Conservation (phyloP, 2,329 filamentous ascomycete genomes). For the Alternaria conjuncta region DNA sequence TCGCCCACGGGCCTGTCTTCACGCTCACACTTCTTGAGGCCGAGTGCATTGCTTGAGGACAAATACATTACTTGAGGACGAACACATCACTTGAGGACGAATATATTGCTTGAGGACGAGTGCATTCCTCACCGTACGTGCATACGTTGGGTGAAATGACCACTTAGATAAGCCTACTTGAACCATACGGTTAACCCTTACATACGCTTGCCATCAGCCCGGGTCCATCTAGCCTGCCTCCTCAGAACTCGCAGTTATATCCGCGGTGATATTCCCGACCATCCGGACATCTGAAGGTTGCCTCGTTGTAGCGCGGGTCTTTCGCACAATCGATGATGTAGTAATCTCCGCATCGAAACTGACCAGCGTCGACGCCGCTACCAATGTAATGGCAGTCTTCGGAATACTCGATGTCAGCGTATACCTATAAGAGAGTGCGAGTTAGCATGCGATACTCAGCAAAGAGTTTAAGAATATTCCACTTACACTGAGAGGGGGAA, state of each 20-base stretch:
- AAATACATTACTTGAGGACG: neutral
- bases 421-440: neutral
- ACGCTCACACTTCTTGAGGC: neutral
- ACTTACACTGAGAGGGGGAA: neutral
- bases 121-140: neutral
- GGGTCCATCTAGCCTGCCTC: too few relatives aligned
- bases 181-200: neutral
- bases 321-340: neutral
- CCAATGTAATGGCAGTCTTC: neutral
- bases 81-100: neutral
- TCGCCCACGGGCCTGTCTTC: neutral
- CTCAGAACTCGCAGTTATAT: neutral
- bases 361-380: neutral
- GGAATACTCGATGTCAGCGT: neutral
- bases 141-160: neutral
- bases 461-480: neutral
- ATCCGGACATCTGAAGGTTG: neutral
- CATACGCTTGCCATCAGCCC: neutral
- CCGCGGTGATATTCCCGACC: neutral
- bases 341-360: neutral
- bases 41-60: neutral
- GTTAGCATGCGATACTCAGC: neutral
- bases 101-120: neutral
- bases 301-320: neutral
- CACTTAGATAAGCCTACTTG: neutral